Percentiles rank a stretch among this genome's conserved stretches.
These are phyloP conservation scores for Coemansia sp. DNA, from an alignment of 192 early-diverging fungal genomes.

Conservation along the genomic window DNA sequence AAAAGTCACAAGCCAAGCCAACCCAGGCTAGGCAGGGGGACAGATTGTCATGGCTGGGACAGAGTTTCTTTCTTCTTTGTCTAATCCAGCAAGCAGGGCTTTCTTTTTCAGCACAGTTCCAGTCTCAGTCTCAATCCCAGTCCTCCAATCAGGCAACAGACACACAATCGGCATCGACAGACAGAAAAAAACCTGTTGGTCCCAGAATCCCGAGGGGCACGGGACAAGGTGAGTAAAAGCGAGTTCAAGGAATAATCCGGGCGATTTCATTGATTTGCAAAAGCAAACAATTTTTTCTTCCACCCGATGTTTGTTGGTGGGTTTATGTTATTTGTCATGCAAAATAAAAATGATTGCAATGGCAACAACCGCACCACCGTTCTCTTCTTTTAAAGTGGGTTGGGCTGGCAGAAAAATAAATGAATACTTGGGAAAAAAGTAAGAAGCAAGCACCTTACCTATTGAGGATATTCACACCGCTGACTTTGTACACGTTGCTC, in stretches of 20 bases:
- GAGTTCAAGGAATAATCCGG: neutral
- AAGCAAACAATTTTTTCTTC: neutral
- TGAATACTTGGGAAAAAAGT: no score
- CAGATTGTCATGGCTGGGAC: no score
- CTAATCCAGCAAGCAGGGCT: no score
- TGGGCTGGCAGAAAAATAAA: no score
- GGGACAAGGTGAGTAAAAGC: neutral
- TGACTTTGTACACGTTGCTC: conserved; percentile 60
- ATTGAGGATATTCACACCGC: conserved; percentile 75
- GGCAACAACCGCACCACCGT: no score
- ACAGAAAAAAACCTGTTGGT: neutral
- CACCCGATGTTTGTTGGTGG: neutral
- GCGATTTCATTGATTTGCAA: conserved; percentile 7
- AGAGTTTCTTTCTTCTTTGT: no score
- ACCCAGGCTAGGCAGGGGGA: no score
- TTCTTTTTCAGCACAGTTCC: neutral
- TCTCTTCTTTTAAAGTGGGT: no score
- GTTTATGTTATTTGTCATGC: no score
- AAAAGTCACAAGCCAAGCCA: no score
- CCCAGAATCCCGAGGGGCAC: neutral
- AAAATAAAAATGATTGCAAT: no score
- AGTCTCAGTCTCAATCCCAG: neutral
- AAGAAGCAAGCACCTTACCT: conserved; percentile 13
- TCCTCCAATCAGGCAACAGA: neutral
- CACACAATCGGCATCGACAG: neutral